Percentiles rank a stretch among this genome's conserved stretches.
These are phyloP conservation scores for Fraxinus latifolia DNA, from an alignment of 305 asterid species.

Conservation along the genomic window DNA sequence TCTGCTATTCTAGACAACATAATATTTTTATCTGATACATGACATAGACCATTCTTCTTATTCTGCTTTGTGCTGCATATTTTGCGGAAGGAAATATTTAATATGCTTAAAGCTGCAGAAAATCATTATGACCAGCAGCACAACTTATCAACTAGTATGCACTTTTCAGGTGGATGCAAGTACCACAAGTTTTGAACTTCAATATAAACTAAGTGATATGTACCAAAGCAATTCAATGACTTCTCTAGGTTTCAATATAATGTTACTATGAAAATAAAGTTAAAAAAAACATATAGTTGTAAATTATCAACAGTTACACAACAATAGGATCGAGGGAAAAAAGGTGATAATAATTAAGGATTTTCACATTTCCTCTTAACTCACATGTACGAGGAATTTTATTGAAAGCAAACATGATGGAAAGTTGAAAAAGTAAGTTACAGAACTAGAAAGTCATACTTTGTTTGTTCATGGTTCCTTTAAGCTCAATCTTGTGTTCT, in stretches of 20 bases:
- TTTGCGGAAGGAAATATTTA: not conserved
- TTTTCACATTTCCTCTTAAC: slow-evolving; percentile 3
- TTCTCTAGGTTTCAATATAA: slow-evolving; percentile 12
- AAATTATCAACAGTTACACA: slow-evolving; percentile 1
- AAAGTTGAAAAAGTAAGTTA: slow-evolving; percentile 2
- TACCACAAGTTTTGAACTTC: not conserved
- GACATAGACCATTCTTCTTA: not conserved
- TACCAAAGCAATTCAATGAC: slow-evolving; percentile 1
- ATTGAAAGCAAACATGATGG: not conserved
- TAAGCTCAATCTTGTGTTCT: slow-evolving; percentile 64
- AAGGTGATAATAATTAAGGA: slow-evolving; percentile 1
- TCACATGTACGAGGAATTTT: slow-evolving; percentile 19
- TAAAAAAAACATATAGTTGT: slow-evolving; percentile 1
- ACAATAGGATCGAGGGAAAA: not conserved
- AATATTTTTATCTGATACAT: slow-evolving; percentile 3
- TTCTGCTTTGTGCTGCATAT: slow-evolving; percentile 2
- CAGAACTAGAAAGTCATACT: slow-evolving; percentile 43
- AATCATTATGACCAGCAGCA: slow-evolving; percentile 5
- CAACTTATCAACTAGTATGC: not conserved
- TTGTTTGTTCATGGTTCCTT: slow-evolving; percentile 64
- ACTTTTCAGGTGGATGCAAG: slow-evolving; percentile 6
- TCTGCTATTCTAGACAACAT: not conserved
- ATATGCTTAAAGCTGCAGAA: not conserved
- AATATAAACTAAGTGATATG: not conserved
- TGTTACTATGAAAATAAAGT: not conserved